A percentile compares a stretch with the other conserved stretches of the same genome.
Evolutionary conservation across 2,329 filamentous ascomycete species (phyloP).

Genomic region (Zymoseptoria passerinii): DNA sequence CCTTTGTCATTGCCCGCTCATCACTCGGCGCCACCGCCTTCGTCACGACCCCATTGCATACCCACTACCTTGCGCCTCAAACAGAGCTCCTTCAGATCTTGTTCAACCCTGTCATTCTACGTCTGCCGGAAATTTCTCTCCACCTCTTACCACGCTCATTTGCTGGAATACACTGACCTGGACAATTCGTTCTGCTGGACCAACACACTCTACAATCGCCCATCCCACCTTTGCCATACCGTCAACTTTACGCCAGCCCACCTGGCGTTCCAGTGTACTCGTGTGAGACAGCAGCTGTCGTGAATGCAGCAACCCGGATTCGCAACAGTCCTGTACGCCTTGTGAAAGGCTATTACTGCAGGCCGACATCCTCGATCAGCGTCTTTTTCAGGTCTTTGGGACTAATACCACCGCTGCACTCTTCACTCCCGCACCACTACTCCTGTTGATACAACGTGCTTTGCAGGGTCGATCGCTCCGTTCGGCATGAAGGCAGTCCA

Average conservation of each 20-base stretch:
- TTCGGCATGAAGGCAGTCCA: not conserved
- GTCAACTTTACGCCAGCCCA: slow-evolving; percentile 5
- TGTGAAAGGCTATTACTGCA: not conserved
- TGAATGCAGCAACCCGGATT: slow-evolving; percentile 12
- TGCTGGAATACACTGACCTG: not conserved
- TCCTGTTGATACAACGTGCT: not conserved
- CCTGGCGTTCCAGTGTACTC: slow-evolving; percentile 1
- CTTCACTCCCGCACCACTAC: not conserved
- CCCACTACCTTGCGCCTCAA: not conserved
- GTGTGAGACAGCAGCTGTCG: slow-evolving; percentile 15
- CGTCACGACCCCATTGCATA: too few species aligned
- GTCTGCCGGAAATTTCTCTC: not conserved
- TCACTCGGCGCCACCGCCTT: not conserved
- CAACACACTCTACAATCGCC: not conserved
- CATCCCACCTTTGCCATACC: slow-evolving; percentile 7
- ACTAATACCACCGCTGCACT: not conserved
- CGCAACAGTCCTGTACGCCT: not conserved
- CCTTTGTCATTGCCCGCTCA: not conserved
- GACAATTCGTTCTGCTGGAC: not conserved
- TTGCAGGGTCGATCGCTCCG: too few species aligned
- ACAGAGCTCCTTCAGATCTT: not conserved
- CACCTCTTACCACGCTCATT: not conserved
- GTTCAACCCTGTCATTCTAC: not conserved
- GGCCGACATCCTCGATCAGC: not conserved
- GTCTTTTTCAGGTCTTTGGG: not conserved